Evolutionary conservation across 2,329 filamentous ascomycete genomes (phyloP).

Genomic region (Exutisphaerella laricina): DNA sequence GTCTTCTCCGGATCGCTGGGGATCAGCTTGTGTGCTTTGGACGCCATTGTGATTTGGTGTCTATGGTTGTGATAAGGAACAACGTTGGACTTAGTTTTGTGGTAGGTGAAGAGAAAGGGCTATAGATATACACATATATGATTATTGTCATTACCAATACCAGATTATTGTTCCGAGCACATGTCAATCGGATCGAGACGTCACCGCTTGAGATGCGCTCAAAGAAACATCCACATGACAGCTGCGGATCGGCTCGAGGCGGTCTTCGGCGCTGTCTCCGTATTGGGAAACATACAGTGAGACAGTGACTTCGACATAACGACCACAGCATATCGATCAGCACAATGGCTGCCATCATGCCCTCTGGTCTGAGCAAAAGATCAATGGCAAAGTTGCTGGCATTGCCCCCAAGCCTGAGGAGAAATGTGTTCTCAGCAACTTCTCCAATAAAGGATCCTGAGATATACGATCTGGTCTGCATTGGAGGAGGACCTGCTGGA

Average conservation of each 20-base stretch:
- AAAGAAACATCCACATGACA: neutral
- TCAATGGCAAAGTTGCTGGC: conserved; percentile 20
- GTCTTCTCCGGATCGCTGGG: conserved; percentile 67
- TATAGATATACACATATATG: neutral
- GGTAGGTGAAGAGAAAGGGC: neutral
- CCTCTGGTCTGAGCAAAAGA: conserved; percentile 6
- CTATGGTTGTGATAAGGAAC: conserved; percentile 1
- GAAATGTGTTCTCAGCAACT: conserved; percentile 23
- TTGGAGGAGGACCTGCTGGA: conserved; percentile 24
- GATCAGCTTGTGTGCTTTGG: conserved; percentile 33
- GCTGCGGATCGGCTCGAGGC: neutral
- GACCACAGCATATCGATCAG: neutral
- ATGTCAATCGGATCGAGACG: neutral
- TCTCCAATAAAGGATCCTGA: conserved; percentile 46
- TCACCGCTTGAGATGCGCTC: neutral
- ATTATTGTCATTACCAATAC: no score
- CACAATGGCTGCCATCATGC: conserved; percentile 9
- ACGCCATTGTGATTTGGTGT: conserved; percentile 26
- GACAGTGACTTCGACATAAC: neutral
- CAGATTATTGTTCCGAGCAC: no score
- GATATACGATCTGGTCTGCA: conserved; percentile 53
- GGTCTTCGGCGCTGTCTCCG: conserved; percentile 1
- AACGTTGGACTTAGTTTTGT: conserved; percentile 1
- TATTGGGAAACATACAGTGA: neutral
- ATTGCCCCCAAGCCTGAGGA: conserved; percentile 27